Evolutionary conservation across 192 early-diverging fungal genomes (phyloP).

Genomic region (Coemansia biformis): DNA sequence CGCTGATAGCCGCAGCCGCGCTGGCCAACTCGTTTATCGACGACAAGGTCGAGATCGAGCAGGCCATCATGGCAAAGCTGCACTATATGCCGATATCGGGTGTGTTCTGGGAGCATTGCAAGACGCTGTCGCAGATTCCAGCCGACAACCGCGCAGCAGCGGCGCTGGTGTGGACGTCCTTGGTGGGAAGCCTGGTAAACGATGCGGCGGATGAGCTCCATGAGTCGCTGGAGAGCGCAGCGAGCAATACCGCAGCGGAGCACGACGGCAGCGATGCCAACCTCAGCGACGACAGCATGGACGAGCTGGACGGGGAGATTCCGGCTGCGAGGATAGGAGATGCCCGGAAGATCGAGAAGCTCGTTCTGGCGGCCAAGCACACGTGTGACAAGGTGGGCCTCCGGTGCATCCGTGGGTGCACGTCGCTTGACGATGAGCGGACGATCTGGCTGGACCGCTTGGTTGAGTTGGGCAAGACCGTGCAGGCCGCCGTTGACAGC

Average conservation of each 20-base stretch:
- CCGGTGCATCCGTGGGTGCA: constrained; percentile 46
- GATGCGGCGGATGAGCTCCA: constrained; percentile 37
- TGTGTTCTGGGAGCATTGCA: constrained; percentile 48
- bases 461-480: constrained; percentile 33
- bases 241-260: background rate
- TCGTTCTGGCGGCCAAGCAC: constrained; percentile 20
- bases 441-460: constrained; percentile 43
- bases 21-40: constrained; percentile 44
- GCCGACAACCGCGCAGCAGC: constrained; percentile 35
- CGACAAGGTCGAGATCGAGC: constrained; percentile 22
- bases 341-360: constrained; percentile 22
- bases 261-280: constrained; percentile 2
- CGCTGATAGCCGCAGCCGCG: constrained; percentile 21
- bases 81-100: constrained; percentile 29
- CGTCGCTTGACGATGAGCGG: constrained; percentile 28
- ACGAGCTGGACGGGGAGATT: constrained; percentile 37
- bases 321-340: constrained; percentile 26
- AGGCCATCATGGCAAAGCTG: constrained; percentile 20
- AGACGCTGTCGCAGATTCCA: constrained; percentile 35
- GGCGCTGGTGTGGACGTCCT: constrained; percentile 10
- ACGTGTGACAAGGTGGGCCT: constrained; percentile 38
- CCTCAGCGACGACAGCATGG: constrained; percentile 37
- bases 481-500: constrained; percentile 29
- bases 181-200: constrained; percentile 24
- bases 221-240: constrained; percentile 15